Evolutionary conservation across 1,284 basidiomycete species (phyloP), one percentile per base, ranked within the genome.

Genomic region (Tausonia pullulans): DNA sequence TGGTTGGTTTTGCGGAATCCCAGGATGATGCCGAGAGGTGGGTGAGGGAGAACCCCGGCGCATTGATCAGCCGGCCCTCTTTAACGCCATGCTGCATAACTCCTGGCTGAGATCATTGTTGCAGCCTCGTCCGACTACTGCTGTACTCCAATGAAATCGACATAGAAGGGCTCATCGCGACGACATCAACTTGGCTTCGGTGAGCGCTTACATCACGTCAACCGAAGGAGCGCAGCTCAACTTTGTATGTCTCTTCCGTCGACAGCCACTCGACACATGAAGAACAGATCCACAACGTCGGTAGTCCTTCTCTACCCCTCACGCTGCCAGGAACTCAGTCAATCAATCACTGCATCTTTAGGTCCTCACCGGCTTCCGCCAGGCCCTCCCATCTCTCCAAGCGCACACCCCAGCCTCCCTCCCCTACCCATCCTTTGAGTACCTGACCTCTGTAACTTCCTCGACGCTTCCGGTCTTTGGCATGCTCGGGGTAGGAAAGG

Each of bases 141-240:
- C 54, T 69, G 2, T 69, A 69, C 59, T 59, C 61, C 40, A 66
- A 69, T 45, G 68, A 66, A 11, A 64, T 69, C 50, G 63, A 67
- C 44, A 60, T 69, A n/a, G 63, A 69, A 61, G 68, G 68, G 27
- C 61, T 69, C 1, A 60, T 67, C 13, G 67, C 66, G 10, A 58
- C 60, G 0, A 69, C 66, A 1, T 69, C 68, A 1, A 63, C 63
- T 11, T 69, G 66, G 66, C 63, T 69, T 41, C 13, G 63, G 45
- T 58, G 14, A 52, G 46, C 27, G 13, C 27, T 27, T 27, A 27
- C 27, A 27, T 27, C 27, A 27, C 27, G 27, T 27, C 27, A 27
- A 27, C 27, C 27, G 27, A 27, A 27, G 27, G 27, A 27, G 27
- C 27, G 27, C 27, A 58, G 61, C 49, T 58, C 58, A 39, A 27